Evolutionary conservation across 2,329 filamentous ascomycete species (phyloP).

Genomic region (Nemania sp.): DNA sequence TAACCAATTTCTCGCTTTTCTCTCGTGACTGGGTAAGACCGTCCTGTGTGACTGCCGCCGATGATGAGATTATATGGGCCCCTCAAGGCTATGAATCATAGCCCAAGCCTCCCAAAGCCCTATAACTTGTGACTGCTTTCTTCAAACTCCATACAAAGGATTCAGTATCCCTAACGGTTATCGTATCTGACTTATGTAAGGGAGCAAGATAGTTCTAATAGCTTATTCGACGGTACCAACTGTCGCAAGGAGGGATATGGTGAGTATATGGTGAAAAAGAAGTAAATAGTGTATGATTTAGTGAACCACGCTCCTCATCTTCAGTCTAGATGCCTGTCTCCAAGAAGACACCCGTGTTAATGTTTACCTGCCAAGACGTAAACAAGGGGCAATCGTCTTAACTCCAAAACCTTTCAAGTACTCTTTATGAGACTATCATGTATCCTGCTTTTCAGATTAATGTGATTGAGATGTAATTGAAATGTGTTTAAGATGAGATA

Average conservation of each 20-base stretch:
- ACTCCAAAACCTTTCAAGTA: neutral
- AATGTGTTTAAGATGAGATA: constrained; percentile 1
- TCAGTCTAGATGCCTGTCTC: constrained; percentile 3
- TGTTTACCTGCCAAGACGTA: constrained; percentile 8
- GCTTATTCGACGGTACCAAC: neutral
- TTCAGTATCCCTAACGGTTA: neutral
- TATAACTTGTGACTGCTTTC: neutral
- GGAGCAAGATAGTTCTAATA: neutral
- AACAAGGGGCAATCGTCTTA: neutral
- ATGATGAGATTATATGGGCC: neutral
- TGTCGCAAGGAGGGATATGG: neutral
- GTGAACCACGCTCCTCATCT: neutral
- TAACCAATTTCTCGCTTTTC: neutral
- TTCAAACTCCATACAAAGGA: constrained; percentile 12
- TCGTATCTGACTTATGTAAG: constrained; percentile 3
- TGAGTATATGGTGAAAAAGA: neutral
- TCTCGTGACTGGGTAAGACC: neutral
- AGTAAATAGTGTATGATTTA: constrained; percentile 4
- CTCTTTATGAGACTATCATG: neutral
- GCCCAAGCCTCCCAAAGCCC: neutral
- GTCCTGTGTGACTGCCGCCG: neutral
- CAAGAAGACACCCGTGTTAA: neutral
- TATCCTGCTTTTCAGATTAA: neutral
- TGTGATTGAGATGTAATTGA: neutral
- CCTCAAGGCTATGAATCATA: neutral